These are phyloP conservation scores for Purpureocillium takamizusanense DNA, from an alignment of 2,329 filamentous ascomycete species.

Conservation along the genomic window DNA sequence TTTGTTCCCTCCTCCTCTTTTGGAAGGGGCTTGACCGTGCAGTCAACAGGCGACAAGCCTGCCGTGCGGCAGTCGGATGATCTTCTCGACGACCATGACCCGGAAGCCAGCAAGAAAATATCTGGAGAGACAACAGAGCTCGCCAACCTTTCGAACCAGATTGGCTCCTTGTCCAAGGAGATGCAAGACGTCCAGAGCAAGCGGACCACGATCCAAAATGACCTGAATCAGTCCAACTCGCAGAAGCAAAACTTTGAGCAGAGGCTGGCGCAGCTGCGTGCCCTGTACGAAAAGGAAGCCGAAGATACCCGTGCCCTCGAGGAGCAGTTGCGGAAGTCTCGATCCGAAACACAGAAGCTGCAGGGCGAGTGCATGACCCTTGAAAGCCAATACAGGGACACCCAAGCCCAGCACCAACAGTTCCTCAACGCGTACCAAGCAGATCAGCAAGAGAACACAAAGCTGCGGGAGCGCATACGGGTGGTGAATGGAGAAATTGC, in stretches of 20 bases:
- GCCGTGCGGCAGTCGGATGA: conserved; percentile 65
- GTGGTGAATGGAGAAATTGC: conserved; percentile 73
- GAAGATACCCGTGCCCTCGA: conserved; percentile 77
- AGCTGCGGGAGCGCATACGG: conserved; percentile 79
- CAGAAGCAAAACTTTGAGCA: conserved; percentile 93
- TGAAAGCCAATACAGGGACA: conserved; percentile 71
- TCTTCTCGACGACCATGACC: conserved; percentile 82
- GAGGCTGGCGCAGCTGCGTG: conserved; percentile 74
- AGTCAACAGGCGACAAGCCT: conserved; percentile 56
- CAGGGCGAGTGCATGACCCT: conserved; percentile 76
- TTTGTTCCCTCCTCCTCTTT: conserved; percentile 91
- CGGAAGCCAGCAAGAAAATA: conserved; percentile 78
- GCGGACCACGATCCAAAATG: conserved; percentile 68
- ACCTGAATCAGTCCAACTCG: conserved; percentile 68
- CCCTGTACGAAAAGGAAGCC: conserved; percentile 88
- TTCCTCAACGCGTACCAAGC: conserved; percentile 65
- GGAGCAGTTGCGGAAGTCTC: conserved; percentile 67
- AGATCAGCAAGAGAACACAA: conserved; percentile 82
- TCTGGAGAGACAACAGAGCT: conserved; percentile 86
- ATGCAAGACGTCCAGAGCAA: conserved; percentile 90
- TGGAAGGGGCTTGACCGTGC: conserved; percentile 70
- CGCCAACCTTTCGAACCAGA: conserved; percentile 92
- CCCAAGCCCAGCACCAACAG: conserved; percentile 75
- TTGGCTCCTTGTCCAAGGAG: conserved; percentile 81
- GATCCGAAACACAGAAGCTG: conserved; percentile 74